phyloP scores from a whole-genome alignment of 371 early-diverging fungal species.

The Nematocida major region DNA sequence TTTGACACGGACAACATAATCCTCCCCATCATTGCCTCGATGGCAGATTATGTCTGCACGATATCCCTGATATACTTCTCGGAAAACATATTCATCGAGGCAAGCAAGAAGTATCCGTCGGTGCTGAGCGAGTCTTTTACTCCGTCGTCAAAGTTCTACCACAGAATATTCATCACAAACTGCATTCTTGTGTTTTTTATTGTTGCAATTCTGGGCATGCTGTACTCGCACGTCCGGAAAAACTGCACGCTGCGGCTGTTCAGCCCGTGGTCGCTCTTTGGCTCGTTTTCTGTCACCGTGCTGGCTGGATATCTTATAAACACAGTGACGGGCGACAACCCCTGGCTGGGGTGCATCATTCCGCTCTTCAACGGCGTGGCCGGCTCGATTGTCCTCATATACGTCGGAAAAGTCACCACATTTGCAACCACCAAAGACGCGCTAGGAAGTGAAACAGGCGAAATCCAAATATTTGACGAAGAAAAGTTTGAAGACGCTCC shows the following conservation, averaged over 20 bases:
- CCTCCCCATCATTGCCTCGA: slow-evolving; percentile 58
- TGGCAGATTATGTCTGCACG: slow-evolving; percentile 57
- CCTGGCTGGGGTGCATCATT: slow-evolving; percentile 25
- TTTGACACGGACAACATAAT: slow-evolving; percentile 63
- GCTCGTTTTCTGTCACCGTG: slow-evolving; percentile 21
- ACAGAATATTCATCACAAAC: slow-evolving; percentile 24
- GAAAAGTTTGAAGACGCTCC: not conserved
- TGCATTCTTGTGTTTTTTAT: not conserved
- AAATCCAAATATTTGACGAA: not conserved
- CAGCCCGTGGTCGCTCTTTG: slow-evolving; percentile 12
- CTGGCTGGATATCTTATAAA: slow-evolving; percentile 22
- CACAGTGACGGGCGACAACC: not conserved
- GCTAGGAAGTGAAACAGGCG: not conserved
- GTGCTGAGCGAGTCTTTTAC: not conserved
- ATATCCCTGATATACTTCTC: slow-evolving; percentile 52
- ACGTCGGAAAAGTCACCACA: slow-evolving; percentile 31
- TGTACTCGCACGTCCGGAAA: not conserved
- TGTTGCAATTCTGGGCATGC: not conserved
- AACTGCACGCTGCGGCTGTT: slow-evolving; percentile 11
- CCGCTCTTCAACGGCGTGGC: slow-evolving; percentile 41
- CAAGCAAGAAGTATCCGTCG: not conserved
- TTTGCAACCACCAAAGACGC: not conserved
- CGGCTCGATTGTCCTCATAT: slow-evolving; percentile 33
- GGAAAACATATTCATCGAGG: not conserved
- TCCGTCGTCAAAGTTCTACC: not conserved